These are phyloP conservation scores for Picea abies DNA, from an alignment of 83 land plant species.

Conservation along the genomic window DNA sequence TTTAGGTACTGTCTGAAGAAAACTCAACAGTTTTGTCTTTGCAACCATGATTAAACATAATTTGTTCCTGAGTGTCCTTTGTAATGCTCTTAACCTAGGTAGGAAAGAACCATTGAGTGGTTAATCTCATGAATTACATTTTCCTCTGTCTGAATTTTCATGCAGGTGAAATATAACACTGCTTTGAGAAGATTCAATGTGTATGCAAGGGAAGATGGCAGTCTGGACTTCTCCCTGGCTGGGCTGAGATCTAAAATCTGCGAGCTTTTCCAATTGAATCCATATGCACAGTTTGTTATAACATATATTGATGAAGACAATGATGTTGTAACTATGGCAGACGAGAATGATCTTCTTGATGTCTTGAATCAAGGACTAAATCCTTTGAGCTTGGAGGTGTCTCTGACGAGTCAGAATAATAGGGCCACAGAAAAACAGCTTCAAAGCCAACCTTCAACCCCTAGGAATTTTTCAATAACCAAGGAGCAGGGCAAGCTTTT, in stretches of 20 bases:
- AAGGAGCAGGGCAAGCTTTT: not conserved
- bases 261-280: conserved; percentile 46
- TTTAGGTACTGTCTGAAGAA: too few species aligned
- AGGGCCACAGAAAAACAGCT: conserved; percentile 5
- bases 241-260: conserved; percentile 52
- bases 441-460: conserved; percentile 16
- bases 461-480: not conserved
- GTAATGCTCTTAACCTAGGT: too few species aligned
- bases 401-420: conserved; percentile 11
- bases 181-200: conserved; percentile 68
- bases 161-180: conserved; percentile 78
- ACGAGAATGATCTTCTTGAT: conserved; percentile 75
- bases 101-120: too few species aligned
- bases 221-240: conserved; percentile 43
- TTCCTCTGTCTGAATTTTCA: not conserved
- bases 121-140: too few species aligned
- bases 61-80: too few species aligned
- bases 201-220: conserved; percentile 17
- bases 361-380: conserved; percentile 68
- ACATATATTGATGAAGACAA: conserved; percentile 82
- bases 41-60: too few species aligned
- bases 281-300: conserved; percentile 46
- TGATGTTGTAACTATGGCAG: conserved; percentile 72
- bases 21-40: too few species aligned
- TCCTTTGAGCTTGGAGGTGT: conserved; percentile 70